A percentile compares a stretch with the other conserved stretches of the same genome.
These are phyloP conservation scores for Nepenthes alata DNA, from an alignment of 179 eudicot genomes.

Conservation along the genomic window DNA sequence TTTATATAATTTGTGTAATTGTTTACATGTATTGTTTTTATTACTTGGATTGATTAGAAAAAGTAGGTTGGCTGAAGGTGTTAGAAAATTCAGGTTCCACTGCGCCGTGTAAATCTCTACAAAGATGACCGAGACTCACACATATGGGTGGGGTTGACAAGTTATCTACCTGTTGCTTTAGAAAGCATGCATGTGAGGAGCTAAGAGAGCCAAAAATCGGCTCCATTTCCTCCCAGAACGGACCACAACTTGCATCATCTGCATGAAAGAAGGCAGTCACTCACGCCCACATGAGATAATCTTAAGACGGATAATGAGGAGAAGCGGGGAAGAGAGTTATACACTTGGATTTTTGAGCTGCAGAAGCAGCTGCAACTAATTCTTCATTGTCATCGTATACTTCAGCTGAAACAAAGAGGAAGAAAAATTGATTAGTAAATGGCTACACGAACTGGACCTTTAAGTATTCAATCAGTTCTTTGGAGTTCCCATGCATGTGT, in stretches of 20 bases:
- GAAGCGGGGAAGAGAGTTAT: slow-evolving; percentile 5
- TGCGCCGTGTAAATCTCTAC: too few relatives aligned
- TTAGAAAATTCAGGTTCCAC: too few relatives aligned
- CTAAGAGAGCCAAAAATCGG: slow-evolving; percentile 49
- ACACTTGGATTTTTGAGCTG: slow-evolving; percentile 63
- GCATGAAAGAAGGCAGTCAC: slow-evolving; percentile 14
- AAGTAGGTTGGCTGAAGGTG: too few relatives aligned
- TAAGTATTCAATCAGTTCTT: too few relatives aligned
- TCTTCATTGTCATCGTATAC: slow-evolving; percentile 85
- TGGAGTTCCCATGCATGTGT: too few relatives aligned
- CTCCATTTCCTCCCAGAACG: slow-evolving; percentile 82
- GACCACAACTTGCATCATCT: slow-evolving; percentile 56
- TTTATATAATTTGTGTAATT: too few relatives aligned
- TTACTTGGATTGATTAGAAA: too few relatives aligned
- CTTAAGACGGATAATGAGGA: too few relatives aligned
- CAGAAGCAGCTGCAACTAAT: slow-evolving; percentile 61
- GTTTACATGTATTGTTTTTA: too few relatives aligned
- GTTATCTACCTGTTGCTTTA: slow-evolving; percentile 55
- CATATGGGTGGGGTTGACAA: neutral
- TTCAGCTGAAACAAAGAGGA: slow-evolving; percentile 22
- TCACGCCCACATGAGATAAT: neutral
- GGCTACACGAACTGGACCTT: too few relatives aligned
- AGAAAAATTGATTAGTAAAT: neutral
- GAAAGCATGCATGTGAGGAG: slow-evolving; percentile 35
- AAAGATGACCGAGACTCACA: too few relatives aligned